A percentile compares a stretch with the other conserved stretches of the same genome.
These are phyloP conservation scores for Hypoxylon sp. DNA, from an alignment of 2,329 filamentous ascomycete species.

Conservation along the genomic window DNA sequence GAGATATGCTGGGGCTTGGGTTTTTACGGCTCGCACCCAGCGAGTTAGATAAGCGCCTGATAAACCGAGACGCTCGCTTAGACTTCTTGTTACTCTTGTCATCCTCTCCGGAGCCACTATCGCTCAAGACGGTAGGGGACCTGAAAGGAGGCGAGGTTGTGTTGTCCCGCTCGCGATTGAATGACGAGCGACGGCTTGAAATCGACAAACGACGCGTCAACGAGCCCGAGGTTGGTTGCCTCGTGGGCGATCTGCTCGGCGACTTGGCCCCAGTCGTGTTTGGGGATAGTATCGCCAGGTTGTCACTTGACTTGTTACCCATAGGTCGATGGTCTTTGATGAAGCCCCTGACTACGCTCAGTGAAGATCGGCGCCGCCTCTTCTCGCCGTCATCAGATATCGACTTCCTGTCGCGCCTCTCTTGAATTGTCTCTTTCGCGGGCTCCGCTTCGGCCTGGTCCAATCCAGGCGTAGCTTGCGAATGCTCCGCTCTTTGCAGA, in stretches of 20 bases:
- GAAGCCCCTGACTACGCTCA: slow-evolving; percentile 67
- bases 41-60: slow-evolving; percentile 65
- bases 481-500: slow-evolving; percentile 54
- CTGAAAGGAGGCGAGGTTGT: slow-evolving; percentile 38
- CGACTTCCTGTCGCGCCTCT: slow-evolving; percentile 53
- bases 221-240: slow-evolving; percentile 54
- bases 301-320: slow-evolving; percentile 57
- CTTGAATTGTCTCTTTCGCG: slow-evolving; percentile 57
- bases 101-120: slow-evolving; percentile 58
- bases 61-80: slow-evolving; percentile 64
- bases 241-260: slow-evolving; percentile 57
- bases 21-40: slow-evolving; percentile 58
- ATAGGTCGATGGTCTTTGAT: slow-evolving; percentile 67
- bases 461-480: slow-evolving; percentile 41
- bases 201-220: slow-evolving; percentile 70
- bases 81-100: slow-evolving; percentile 56
- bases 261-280: slow-evolving; percentile 49
- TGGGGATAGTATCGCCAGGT: slow-evolving; percentile 43
- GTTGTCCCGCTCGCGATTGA: slow-evolving; percentile 54
- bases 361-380: slow-evolving; percentile 62
- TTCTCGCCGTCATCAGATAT: slow-evolving; percentile 47
- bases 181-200: slow-evolving; percentile 65
- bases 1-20: slow-evolving; percentile 55
- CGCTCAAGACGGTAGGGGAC: slow-evolving; percentile 54
- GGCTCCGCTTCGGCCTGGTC: slow-evolving; percentile 40